Base-by-base conservation (phyloP, 1,284 basidiomycete genomes). In the Puccinia hordei region DNA sequence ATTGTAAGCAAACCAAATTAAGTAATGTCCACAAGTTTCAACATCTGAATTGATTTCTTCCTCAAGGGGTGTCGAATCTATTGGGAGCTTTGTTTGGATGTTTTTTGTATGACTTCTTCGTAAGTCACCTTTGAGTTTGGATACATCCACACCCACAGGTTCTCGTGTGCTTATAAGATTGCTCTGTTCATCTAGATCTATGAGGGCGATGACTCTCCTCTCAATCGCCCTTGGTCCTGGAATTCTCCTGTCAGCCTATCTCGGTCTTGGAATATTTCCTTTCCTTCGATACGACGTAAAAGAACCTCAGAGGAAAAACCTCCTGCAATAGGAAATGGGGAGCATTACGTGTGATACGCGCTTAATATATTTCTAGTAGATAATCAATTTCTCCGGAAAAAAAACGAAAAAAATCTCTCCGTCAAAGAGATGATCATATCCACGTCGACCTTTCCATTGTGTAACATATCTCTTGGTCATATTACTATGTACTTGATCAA, bases 81-180 rank as follows among this genome's bases (percentile, higher is more conserved):
- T 63, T 63, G 57, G 73, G 73, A 12, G 73, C 41, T 33, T 19
- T 65, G 17, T 61, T 76, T 61, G 73, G 73, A 41, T 55, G 73
- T 24, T 76, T 76, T 38, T n/a, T 76, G 15, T 76, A 76, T 49
- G 73, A 76, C 30, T 61, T 65, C 46, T 63, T 76, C 17, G 73
- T 76, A 41, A 76, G 73, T 63, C 55, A 27, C 4, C 17, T 59
- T 63, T 22, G 2, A 69, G 15, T 27, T 24, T 17, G 12, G 17
- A 9, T 17, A 4, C 44, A 10, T 44, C 30, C 17, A 69, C 2
- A 0, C 27, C 3, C 19, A 49, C 13, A 15, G 17, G 8, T 19
- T 24, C 9, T 22, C 30, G 19, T 27, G 38, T 22, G 49, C 30
- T 44, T 24, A 61, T 22, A n/a, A 41, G 38, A 4, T 69, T 22